Conservation (phyloP, 768 basidiomycete genomes). For the Steccherinum ochraceum region DNA sequence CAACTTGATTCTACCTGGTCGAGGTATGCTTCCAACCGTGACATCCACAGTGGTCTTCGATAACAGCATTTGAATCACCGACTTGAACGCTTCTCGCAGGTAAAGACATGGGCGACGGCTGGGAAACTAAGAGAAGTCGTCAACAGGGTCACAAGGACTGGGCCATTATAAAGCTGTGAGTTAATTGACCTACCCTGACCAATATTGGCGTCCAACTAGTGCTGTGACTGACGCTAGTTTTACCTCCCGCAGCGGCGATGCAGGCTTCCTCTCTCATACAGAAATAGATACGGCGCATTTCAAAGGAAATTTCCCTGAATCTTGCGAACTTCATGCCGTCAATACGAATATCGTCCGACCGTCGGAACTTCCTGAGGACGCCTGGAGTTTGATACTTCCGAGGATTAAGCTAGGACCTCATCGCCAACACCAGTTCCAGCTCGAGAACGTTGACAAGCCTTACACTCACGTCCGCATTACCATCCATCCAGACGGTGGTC, state of each 20-base stretch:
- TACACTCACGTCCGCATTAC: constrained; percentile 86
- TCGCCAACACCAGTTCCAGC: constrained; percentile 82
- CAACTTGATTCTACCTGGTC: constrained; percentile 86
- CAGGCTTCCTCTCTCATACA: constrained; percentile 66
- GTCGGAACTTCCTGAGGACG: constrained; percentile 28
- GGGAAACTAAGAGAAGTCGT: constrained; percentile 94
- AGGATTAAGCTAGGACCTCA: constrained; percentile 83
- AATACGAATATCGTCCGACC: constrained; percentile 4
- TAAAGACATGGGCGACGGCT: constrained; percentile 95
- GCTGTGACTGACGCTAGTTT: background rate
- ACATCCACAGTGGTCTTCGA: no score
- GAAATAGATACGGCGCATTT: constrained; percentile 95
- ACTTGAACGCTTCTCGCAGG: constrained; percentile 37
- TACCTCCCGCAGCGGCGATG: constrained; percentile 53
- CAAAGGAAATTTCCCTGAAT: constrained; percentile 93
- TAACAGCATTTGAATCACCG: no score
- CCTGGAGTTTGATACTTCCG: constrained; percentile 73
- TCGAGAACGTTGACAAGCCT: constrained; percentile 54
- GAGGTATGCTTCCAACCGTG: constrained; percentile 41
- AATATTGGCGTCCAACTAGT: background rate
- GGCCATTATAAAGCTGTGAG: constrained; percentile 85
- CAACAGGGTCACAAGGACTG: constrained; percentile 81
- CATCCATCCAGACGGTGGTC: constrained; percentile 91
- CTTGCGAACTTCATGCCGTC: constrained; percentile 69
- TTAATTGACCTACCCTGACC: no score